These are phyloP conservation scores for Pyracantha coccinea DNA, from an alignment of 331 rosid genomes.

Conservation along the genomic window DNA sequence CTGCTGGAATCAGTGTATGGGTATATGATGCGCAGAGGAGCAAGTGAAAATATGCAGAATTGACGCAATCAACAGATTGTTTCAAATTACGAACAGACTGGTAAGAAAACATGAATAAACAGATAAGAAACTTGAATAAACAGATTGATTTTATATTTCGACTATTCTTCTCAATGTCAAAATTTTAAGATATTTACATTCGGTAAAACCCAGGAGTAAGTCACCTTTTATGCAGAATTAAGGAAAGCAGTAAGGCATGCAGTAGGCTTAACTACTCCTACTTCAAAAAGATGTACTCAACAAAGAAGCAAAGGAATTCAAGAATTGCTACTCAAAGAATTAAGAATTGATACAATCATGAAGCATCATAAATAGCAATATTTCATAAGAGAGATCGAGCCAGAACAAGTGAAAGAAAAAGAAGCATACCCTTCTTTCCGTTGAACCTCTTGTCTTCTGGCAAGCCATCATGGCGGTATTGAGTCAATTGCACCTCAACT, in stretches of 20 bases:
- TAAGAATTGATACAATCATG: neutral
- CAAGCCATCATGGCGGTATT: constrained; percentile 66
- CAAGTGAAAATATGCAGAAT: neutral
- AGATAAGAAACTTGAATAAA: neutral
- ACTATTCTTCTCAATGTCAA: neutral
- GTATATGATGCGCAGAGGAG: neutral
- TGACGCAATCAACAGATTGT: neutral
- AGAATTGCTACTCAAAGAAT: neutral
- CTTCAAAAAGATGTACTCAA: neutral
- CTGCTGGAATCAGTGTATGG: neutral
- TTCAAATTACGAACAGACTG: neutral
- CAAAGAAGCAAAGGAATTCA: neutral
- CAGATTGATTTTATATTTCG: neutral
- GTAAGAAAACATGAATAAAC: neutral
- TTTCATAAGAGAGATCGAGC: neutral
- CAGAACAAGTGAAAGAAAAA: neutral
- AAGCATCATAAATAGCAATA: neutral
- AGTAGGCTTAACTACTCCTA: neutral
- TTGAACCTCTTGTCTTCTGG: constrained; percentile 79
- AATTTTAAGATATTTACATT: neutral
- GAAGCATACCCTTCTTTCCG: constrained; percentile 75
- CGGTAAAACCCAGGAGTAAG: neutral
- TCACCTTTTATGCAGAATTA: neutral
- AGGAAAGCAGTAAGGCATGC: neutral
- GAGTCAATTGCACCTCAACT: constrained; percentile 81